Evolutionary conservation across 768 basidiomycete genomes (phyloP).

Genomic region (Gymnopilus dilepis): DNA sequence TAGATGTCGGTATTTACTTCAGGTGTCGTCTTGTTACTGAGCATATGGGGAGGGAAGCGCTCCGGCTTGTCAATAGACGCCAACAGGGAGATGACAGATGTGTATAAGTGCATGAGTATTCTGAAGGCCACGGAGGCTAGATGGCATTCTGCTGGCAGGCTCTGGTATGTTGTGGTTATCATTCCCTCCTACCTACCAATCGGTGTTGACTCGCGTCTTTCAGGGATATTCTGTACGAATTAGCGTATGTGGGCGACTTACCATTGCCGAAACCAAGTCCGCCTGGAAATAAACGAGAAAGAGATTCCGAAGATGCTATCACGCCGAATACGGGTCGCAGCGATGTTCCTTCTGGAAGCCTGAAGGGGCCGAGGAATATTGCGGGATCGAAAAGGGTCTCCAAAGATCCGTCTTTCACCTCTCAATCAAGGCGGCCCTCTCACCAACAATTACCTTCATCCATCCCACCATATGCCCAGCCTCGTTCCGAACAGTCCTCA

Average conservation of each 20-base stretch:
- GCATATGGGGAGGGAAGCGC: conserved; percentile 68
- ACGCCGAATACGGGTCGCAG: conserved; percentile 21
- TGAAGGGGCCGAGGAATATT: conserved; percentile 35
- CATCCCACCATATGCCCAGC: neutral
- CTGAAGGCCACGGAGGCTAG: conserved; percentile 46
- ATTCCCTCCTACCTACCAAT: neutral
- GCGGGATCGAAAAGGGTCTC: conserved; percentile 42
- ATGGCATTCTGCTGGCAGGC: conserved; percentile 50
- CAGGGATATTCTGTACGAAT: conserved; percentile 77
- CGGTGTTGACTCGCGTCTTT: neutral
- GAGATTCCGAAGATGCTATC: conserved; percentile 58
- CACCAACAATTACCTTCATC: neutral
- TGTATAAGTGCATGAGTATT: conserved; percentile 65
- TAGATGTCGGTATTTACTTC: conserved; percentile 50
- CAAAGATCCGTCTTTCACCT: neutral
- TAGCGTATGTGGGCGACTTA: conserved; percentile 73
- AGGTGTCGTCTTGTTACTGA: conserved; percentile 65
- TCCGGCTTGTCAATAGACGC: conserved; percentile 53
- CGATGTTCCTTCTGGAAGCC: neutral
- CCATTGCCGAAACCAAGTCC: conserved; percentile 67
- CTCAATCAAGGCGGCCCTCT: neutral
- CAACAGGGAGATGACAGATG: conserved; percentile 64
- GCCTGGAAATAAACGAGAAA: conserved; percentile 61
- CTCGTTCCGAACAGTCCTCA: neutral
- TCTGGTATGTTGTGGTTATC: conserved; percentile 40